phyloP scores from a whole-genome alignment of 192 early-diverging fungal species.

The Martensiomyces pterosporus region DNA sequence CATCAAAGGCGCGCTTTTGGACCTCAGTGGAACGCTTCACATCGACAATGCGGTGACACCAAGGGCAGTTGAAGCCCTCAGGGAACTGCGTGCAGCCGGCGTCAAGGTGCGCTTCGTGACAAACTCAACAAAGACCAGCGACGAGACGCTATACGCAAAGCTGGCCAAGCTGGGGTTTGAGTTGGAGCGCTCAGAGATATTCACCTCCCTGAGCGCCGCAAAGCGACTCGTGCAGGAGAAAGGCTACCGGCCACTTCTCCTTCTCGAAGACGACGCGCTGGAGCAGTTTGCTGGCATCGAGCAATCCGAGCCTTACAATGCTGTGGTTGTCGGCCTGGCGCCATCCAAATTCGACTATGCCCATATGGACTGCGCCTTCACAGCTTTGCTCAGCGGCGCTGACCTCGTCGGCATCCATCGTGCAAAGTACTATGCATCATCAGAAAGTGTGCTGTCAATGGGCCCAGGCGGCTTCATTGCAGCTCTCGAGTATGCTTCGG shows the following conservation, averaged over 20 bases:
- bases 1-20: conserved; percentile 63
- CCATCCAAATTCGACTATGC: conserved; percentile 51
- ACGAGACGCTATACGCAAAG: conserved; percentile 52
- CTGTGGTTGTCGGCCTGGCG: conserved; percentile 81
- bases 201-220: conserved; percentile 79
- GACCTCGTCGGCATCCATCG: conserved; percentile 81
- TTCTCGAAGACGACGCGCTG: conserved; percentile 69
- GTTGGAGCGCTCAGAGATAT: conserved; percentile 57
- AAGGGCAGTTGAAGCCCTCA: conserved; percentile 62
- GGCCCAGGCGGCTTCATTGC: conserved; percentile 90
- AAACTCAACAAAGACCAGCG: conserved; percentile 81
- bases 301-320: conserved; percentile 55
- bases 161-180: conserved; percentile 66
- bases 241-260: conserved; percentile 63
- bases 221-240: conserved; percentile 55
- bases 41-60: conserved; percentile 64
- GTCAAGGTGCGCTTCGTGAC: conserved; percentile 71
- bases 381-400: conserved; percentile 56
- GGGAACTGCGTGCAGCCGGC: conserved; percentile 54
- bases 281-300: conserved; percentile 65
- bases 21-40: conserved; percentile 77
- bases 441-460: conserved; percentile 56
- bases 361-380: conserved; percentile 75
- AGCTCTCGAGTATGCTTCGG: conserved; percentile 77
- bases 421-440: conserved; percentile 69